Base-by-base conservation (phyloP, 192 early-diverging fungal species). In the Gryganskiella cystojenkinii region DNA sequence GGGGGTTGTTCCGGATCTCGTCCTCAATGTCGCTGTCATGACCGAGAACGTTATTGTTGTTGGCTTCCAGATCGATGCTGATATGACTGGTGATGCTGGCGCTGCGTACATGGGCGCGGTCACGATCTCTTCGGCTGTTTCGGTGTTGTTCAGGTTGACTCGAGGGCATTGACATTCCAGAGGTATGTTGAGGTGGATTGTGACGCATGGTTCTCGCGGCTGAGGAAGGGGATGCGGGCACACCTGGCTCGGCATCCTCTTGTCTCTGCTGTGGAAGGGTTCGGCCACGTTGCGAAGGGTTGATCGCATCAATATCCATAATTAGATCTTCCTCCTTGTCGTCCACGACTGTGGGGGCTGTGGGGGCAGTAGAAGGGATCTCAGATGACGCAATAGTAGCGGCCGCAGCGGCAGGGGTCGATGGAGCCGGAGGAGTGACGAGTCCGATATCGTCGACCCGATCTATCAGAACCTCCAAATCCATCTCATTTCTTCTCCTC, bases 361-460 rank as follows among this genome's bases (percentile, higher is more conserved):
- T n/a, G n/a, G n/a, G n/a, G n/a, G n/a, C n/a, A n/a, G n/a, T n/a
- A n/a, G n/a, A n/a, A n/a, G n/a, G n/a, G n/a, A n/a, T n/a, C n/a
- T n/a, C n/a, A n/a, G n/a, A n/a, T n/a, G n/a, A n/a, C n/a, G n/a
- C 11, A 30, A 14, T 1, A 13, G 37, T 40, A 13, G 37, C 13
- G 37, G 37, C 37, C 7, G 7, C 37, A 57, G 51, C 31, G 22
- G 35, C n/a, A 44, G 19, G 9, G 28, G 28, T 22, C 1, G 31
- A 34, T 3, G 33, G 28, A 46, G 43, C 4, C 15, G 59, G 20
- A 19, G 54, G 14, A 5, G 35, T 62, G 6, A 42, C 27, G 4
- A 75, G 64, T 25, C 42, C 60, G 7, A 76, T 61, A 6, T 63
- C 54, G 19, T 63, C 73, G 14, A 76, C 60, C 17, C 61, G 65